Evolutionary conservation across 345 rosid genomes (phyloP).

Genomic region (Rhodamnia argentea): DNA sequence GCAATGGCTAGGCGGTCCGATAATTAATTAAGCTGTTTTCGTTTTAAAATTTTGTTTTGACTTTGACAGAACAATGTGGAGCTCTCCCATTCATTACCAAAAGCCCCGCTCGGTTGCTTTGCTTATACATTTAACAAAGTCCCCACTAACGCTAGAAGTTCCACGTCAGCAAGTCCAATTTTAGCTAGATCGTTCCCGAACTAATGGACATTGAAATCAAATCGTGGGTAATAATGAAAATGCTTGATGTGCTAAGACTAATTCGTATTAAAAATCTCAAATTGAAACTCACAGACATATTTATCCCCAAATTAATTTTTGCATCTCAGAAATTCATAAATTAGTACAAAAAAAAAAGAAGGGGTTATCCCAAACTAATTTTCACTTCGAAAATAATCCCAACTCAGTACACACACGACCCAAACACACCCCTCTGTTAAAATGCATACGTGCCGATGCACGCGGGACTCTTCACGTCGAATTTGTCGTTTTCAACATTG

Average conservation of each 20-base stretch:
- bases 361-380: neutral
- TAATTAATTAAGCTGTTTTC: neutral
- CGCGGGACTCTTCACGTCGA: too few relatives aligned
- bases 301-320: rapidly evolving
- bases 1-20: neutral
- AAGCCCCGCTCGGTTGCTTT: neutral
- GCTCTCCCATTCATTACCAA: neutral
- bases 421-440: neutral
- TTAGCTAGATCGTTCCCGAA: neutral
- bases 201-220: neutral
- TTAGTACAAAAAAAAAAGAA: too few relatives aligned
- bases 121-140: neutral
- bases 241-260: neutral
- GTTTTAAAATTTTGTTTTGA: neutral
- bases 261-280: neutral
- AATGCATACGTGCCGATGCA: too few relatives aligned
- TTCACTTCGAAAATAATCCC: neutral
- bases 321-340: neutral
- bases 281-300: neutral
- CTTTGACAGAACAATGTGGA: neutral
- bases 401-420: neutral
- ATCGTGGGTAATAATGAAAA: neutral
- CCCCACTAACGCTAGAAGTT: neutral
- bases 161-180: neutral
- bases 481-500: too few relatives aligned